phyloP scores from a whole-genome alignment of 1,139 yeast genomes.

The Pichia sp. region DNA sequence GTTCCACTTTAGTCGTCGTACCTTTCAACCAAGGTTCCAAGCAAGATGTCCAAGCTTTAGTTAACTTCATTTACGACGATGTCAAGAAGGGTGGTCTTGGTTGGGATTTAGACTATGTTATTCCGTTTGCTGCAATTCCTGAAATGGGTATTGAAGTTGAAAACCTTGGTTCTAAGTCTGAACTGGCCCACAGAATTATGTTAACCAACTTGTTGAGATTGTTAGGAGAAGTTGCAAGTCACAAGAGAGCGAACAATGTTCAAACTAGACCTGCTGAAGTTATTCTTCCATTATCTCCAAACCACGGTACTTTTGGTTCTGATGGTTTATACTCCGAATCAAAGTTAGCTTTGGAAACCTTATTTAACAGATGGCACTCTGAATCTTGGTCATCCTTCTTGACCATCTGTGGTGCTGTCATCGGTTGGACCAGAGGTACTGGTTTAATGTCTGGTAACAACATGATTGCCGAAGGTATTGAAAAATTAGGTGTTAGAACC shows the following conservation, averaged over 20 bases:
- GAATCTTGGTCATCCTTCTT: constrained; percentile 95
- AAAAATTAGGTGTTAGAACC: constrained; percentile 92
- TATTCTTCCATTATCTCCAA: constrained; percentile 92
- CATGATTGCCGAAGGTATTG: constrained; percentile 96
- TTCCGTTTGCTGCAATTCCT: constrained; percentile 98
- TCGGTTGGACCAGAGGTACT: constrained; percentile 99
- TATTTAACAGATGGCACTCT: constrained; percentile 98
- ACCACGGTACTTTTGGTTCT: constrained; percentile 97
- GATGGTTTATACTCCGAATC: constrained; percentile 98
- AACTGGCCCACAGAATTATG: constrained; percentile 97
- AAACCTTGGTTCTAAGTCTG: constrained; percentile 88
- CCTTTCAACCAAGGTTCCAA: constrained; percentile 98
- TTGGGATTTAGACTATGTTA: constrained; percentile 94
- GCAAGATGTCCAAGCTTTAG: constrained; percentile 83
- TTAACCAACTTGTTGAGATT: constrained; percentile 90
- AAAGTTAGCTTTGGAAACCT: constrained; percentile 87
- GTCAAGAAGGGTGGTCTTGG: constrained; percentile 86
- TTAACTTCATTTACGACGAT: constrained; percentile 80
- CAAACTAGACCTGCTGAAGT: constrained; percentile 99
- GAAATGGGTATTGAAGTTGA: constrained; percentile 97
- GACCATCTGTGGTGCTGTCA: constrained; percentile 95
- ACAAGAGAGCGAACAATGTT: constrained; percentile 66
- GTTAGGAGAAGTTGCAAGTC: constrained; percentile 82
- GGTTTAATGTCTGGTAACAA: constrained; percentile 97
- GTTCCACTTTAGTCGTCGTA: constrained; percentile 88